phyloP scores from a whole-genome alignment of 345 rosid species.

The Hirschfeldia incana region DNA sequence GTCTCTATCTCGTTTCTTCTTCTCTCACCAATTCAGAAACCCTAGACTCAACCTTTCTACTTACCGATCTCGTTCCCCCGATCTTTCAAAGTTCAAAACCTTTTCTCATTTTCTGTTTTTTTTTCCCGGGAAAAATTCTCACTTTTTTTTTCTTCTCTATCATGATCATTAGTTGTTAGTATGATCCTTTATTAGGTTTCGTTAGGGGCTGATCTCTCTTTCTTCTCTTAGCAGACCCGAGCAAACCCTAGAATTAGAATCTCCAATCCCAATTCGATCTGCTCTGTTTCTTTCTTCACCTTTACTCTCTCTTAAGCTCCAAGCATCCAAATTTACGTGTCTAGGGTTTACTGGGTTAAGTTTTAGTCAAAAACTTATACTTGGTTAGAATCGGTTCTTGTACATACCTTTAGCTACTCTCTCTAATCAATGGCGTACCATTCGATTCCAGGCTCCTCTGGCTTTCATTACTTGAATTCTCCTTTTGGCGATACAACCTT shows the following conservation, averaged over 20 bases:
- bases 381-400: too few species aligned
- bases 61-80: neutral
- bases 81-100: constrained; percentile 30
- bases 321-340: constrained; percentile 13
- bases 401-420: neutral
- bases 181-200: constrained; percentile 37
- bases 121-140: constrained; percentile 1
- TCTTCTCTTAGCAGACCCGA: constrained; percentile 15
- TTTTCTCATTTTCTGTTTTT: constrained; percentile 27
- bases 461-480: constrained; percentile 72
- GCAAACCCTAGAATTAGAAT: constrained; percentile 36
- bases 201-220: neutral
- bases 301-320: constrained; percentile 7
- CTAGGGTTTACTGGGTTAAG: constrained; percentile 38
- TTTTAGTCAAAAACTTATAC: too few species aligned
- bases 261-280: neutral
- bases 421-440: constrained; percentile 59
- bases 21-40: too few species aligned
- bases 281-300: constrained; percentile 1
- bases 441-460: constrained; percentile 55
- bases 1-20: too few species aligned
- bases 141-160: constrained; percentile 8
- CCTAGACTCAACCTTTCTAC: too few species aligned
- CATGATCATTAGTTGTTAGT: constrained; percentile 34
- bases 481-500: constrained; percentile 88